phyloP scores from a whole-genome alignment of 2,329 filamentous ascomycete species.

The Arachnomyces sp. region DNA sequence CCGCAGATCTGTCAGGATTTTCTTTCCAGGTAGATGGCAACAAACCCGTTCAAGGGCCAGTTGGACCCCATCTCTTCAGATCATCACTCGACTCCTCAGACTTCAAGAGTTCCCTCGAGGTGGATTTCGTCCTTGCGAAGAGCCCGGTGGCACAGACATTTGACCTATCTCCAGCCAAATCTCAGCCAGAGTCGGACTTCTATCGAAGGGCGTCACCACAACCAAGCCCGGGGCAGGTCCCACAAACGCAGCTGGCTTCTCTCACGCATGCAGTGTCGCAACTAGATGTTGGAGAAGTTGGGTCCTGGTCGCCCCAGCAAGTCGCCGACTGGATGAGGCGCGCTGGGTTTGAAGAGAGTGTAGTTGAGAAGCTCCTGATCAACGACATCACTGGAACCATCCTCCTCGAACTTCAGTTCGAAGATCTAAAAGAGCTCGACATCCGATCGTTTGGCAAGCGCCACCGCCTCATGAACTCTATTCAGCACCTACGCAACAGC shows the following conservation, averaged over 20 bases:
- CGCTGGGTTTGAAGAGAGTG: constrained; percentile 64
- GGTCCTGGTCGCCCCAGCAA: constrained; percentile 24
- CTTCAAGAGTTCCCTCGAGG: constrained; percentile 11
- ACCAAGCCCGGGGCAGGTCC: constrained; percentile 7
- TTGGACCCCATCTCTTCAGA: constrained; percentile 85
- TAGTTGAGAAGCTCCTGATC: constrained; percentile 76
- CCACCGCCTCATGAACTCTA: constrained; percentile 52
- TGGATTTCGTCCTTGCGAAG: constrained; percentile 11
- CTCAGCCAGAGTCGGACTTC: constrained; percentile 3
- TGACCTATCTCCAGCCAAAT: constrained; percentile 11
- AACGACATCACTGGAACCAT: constrained; percentile 90
- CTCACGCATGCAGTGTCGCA: neutral
- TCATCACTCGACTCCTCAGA: constrained; percentile 32
- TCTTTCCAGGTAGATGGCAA: constrained; percentile 47
- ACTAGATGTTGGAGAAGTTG: constrained; percentile 18
- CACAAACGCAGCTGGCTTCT: neutral
- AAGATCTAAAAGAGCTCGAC: constrained; percentile 60
- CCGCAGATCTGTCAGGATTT: constrained; percentile 52
- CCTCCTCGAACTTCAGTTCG: constrained; percentile 81
- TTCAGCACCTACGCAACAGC: constrained; percentile 42
- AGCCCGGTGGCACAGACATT: constrained; percentile 2
- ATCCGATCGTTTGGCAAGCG: constrained; percentile 57
- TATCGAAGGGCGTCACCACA: neutral
- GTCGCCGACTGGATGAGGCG: constrained; percentile 69
- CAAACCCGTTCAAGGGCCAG: constrained; percentile 66